Evolutionary conservation across 441 rosid species (phyloP), one percentile per base, ranked within the genome.

Genomic region (Jatropha multifida): DNA sequence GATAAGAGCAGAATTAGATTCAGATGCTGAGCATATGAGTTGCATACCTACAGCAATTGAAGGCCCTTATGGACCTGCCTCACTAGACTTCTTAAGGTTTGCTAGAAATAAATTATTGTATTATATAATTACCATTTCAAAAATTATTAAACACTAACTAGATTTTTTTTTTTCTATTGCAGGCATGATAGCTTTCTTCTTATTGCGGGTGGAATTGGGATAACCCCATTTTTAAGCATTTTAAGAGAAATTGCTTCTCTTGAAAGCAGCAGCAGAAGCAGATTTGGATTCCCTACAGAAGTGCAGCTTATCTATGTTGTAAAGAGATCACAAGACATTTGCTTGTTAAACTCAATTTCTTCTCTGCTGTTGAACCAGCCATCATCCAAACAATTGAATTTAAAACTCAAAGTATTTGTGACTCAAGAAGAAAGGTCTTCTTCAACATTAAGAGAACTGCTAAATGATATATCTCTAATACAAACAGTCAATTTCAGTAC

Each of bases 51-150:
- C 81, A 42, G 81, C 88, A 72, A 81, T 89, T 27, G 97, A 94
- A 88, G 98, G 98, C 71, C 98, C 97, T 71, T 92, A 94, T 81
- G 98, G 97, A 77, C 96, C 96, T 68, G 52, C 89, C 66, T 80
- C 93, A 2, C 74, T 85, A 61, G 84, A 89, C 61, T 90, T 90
- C 65, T 84, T 91, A 76, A 90, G 96, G 97, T 10, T 37, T 23
- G 41, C 48, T 15, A 4, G 13, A 63, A 71, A 10, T 71, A 14
- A 74, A 58, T 5, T 68, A 49, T 52, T 71, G 26, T 2, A 70
- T 32, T 44, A n/a, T 37, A 3, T 60, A 46, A 52, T 27, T 14
- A 70, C 41, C n/a, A 46, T 38, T 70, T 79, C 38, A 38, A 44
- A 0, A 1, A 17, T 38, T 48, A 41, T 59, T 12, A 49, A 52